Conservation (phyloP, 1,139 yeast genomes). For the Oligophagozyma castellii region DNA sequence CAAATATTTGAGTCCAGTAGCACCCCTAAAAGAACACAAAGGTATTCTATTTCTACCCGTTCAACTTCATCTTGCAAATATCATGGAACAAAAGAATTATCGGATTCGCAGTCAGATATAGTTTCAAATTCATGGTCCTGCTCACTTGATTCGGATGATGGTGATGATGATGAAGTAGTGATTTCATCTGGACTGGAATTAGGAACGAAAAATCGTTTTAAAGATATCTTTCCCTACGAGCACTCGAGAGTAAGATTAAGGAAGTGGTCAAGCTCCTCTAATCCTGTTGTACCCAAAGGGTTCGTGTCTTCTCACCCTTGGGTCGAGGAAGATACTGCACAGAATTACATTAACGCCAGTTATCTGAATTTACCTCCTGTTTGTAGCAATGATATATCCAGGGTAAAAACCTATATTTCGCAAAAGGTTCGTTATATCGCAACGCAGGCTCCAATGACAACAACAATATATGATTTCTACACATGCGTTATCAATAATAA, state of each 20-base stretch:
- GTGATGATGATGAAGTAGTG: constrained; percentile 23
- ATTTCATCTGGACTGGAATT: constrained; percentile 62
- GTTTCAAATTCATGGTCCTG: constrained; percentile 7
- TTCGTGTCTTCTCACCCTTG: constrained; percentile 1
- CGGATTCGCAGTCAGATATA: constrained; percentile 14
- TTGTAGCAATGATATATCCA: not conserved
- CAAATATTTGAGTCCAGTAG: too few relatives aligned
- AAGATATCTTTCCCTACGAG: constrained; percentile 69
- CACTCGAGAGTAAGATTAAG: constrained; percentile 49
- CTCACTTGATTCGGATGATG: constrained; percentile 6
- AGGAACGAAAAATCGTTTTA: constrained; percentile 65
- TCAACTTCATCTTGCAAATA: not conserved
- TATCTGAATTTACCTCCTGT: constrained; percentile 26
- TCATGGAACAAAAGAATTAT: constrained; percentile 1
- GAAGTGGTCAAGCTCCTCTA: constrained; percentile 8
- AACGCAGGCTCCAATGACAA: constrained; percentile 69
- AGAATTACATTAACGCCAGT: constrained; percentile 50
- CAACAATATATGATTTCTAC: constrained; percentile 68
- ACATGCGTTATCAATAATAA: constrained; percentile 47
- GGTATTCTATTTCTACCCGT: not conserved
- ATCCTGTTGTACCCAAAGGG: constrained; percentile 6
- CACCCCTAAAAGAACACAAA: not conserved
- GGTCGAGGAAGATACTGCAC: constrained; percentile 16
- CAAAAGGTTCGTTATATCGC: constrained; percentile 45
- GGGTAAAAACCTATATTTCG: constrained; percentile 1